phyloP scores from a whole-genome alignment of 2,329 filamentous ascomycete genomes.

The Ascochyta lentis region DNA sequence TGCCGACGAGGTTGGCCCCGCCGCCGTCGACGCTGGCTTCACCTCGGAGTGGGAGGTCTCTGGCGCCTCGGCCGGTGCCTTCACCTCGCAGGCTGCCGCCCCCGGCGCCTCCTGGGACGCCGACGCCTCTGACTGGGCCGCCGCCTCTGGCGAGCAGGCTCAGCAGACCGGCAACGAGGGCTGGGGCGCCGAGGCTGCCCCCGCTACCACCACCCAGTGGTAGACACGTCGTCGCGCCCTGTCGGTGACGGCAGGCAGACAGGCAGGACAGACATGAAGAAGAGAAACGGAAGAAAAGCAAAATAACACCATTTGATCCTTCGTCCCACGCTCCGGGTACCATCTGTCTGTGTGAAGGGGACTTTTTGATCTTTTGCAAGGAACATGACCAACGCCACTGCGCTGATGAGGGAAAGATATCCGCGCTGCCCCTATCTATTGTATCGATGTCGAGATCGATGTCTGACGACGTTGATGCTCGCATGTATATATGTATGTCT shows the following conservation, averaged over 20 bases:
- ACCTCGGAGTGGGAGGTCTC: slow-evolving; percentile 86
- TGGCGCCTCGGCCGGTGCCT: slow-evolving; percentile 68
- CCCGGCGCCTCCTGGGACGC: slow-evolving; percentile 69
- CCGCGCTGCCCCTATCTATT: slow-evolving; percentile 55
- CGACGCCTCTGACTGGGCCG: slow-evolving; percentile 73
- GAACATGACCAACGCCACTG: slow-evolving; percentile 56
- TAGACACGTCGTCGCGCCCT: slow-evolving; percentile 47
- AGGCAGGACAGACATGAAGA: slow-evolving; percentile 33
- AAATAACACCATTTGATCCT: slow-evolving; percentile 33
- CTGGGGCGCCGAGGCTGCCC: slow-evolving; percentile 55
- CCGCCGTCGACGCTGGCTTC: slow-evolving; percentile 80
- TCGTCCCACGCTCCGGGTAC: not conserved
- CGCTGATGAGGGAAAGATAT: slow-evolving; percentile 99
- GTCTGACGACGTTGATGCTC: not conserved
- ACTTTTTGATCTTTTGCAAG: slow-evolving; percentile 4
- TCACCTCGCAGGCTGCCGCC: slow-evolving; percentile 62
- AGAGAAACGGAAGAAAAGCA: slow-evolving; percentile 37
- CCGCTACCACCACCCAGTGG: slow-evolving; percentile 51
- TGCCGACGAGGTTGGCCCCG: slow-evolving; percentile 82
- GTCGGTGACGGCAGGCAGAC: slow-evolving; percentile 37
- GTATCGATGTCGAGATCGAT: too few relatives aligned
- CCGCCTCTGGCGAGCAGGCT: slow-evolving; percentile 57
- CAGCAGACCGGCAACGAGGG: slow-evolving; percentile 58
- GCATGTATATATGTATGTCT: slow-evolving; percentile 11
- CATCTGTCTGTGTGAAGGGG: slow-evolving; percentile 7